These are phyloP conservation scores for Aspergillus sp. DNA, from an alignment of 2,329 filamentous ascomycete genomes.

Conservation along the genomic window DNA sequence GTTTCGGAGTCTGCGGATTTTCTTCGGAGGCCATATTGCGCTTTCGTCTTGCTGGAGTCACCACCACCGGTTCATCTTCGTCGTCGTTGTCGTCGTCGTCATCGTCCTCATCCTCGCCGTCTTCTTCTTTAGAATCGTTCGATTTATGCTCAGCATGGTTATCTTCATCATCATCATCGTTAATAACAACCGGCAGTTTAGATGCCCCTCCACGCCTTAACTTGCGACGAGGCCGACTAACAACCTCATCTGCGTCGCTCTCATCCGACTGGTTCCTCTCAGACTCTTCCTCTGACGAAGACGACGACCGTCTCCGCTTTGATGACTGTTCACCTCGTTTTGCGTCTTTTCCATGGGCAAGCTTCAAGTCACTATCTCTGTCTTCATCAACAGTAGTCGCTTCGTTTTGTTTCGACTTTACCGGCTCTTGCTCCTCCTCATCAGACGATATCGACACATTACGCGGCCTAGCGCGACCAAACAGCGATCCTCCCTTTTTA, in stretches of 20 bases:
- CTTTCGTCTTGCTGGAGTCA: constrained; percentile 20
- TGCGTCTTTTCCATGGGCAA: constrained; percentile 2
- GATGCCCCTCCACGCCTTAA: constrained; percentile 20
- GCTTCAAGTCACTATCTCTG: constrained; percentile 11
- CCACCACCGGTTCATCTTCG: constrained; percentile 14
- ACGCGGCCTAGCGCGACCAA: background rate
- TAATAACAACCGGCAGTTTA: constrained; percentile 17
- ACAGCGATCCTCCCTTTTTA: background rate
- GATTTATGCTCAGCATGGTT: background rate
- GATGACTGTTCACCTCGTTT: constrained; percentile 1
- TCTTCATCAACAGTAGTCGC: background rate
- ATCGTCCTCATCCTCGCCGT: background rate
- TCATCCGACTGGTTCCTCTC: constrained; percentile 5
- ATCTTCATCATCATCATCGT: constrained; percentile 19
- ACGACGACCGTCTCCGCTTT: constrained; percentile 13
- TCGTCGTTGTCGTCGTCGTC: constrained; percentile 14
- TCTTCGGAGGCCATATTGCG: constrained; percentile 6
- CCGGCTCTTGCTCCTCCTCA: background rate
- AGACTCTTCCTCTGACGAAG: constrained; percentile 3
- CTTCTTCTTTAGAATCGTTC: background rate
- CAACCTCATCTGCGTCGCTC: constrained; percentile 24
- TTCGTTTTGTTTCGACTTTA: background rate
- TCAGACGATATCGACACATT: background rate
- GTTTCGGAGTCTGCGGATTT: constrained; percentile 17
- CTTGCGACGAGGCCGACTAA: constrained; percentile 17